Evolutionary conservation across 192 early-diverging fungal genomes (phyloP), one percentile per base, ranked within the genome.

Genomic region (Thamnidium elegans): DNA sequence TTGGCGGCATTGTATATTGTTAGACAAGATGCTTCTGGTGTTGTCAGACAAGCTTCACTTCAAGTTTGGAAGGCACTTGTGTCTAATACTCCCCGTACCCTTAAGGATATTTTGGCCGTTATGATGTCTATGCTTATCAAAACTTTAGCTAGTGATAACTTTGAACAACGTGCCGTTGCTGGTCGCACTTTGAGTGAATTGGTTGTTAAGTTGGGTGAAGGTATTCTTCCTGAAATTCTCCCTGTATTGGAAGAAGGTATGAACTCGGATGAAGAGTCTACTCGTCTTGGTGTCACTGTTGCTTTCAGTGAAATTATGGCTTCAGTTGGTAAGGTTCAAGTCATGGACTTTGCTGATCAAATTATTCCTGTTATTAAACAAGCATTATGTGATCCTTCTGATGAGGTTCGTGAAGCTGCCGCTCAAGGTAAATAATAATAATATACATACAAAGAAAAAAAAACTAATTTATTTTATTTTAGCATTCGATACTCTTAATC

Each of bases 21-120:
- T 34, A 86, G 96, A 60, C 87, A 83, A 63, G 97, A 99, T 72
- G 68, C 63, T 23, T 81, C 84, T 64, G 83, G 81, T 20, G 81
- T 92, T 74, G 95, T 99, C 56, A 87, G 97, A 32, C 94, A 97
- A 73, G 80, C 90, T 55, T 79, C 94, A 50, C 76, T 96, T 48
- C 80, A 84, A 50, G 95, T 99, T 30, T 99, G 97, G 97, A 98
- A 98, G 84, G 80, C 84, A 55, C 82, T 99, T 64, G 95, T 98
- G 15, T 82, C 78, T 73, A 97, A 99, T 77, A 99, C 96, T 60
- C 97, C 97, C 59, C 88, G 95, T 50, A 96, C 95, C 6, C 81
- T 98, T 65, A 94, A 94, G 82, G 94, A 98, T 70, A 96, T 96
- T 59, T 70, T 99, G 71, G 84, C 91, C 15, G 73, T 86, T 5